phyloP scores from a whole-genome alignment of 768 basidiomycete genomes.

The Lactifluus hygrophoroides region DNA sequence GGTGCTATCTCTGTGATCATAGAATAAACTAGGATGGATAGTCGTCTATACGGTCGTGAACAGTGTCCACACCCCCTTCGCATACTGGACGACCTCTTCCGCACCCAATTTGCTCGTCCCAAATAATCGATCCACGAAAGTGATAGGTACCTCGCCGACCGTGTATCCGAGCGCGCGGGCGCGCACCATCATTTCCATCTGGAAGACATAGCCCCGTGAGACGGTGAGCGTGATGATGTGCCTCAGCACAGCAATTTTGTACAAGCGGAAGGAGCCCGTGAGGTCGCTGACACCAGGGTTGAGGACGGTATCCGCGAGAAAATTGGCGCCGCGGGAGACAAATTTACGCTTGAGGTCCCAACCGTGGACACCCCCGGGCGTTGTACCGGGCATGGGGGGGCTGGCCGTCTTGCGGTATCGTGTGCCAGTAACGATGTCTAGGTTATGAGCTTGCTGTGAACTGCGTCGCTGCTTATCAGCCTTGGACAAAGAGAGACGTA shows the following conservation, averaged over 20 bases:
- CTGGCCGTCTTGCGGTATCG: constrained; percentile 64
- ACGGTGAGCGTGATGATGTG: constrained; percentile 79
- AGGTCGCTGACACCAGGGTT: constrained; percentile 83
- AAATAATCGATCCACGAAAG: constrained; percentile 89
- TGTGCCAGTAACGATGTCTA: constrained; percentile 91
- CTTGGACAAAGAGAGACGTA: background rate
- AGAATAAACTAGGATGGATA: constrained; percentile 3
- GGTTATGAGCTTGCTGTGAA: constrained; percentile 74
- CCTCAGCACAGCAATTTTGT: constrained; percentile 64
- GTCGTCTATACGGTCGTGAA: constrained; percentile 49
- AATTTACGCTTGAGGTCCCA: constrained; percentile 90
- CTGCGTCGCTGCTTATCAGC: constrained; percentile 30
- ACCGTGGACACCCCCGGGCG: constrained; percentile 81
- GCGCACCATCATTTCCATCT: constrained; percentile 98
- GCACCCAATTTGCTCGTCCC: constrained; percentile 90
- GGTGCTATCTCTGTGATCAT: background rate
- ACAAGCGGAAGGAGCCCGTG: constrained; percentile 84
- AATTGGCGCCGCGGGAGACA: constrained; percentile 84
- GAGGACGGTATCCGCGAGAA: constrained; percentile 77
- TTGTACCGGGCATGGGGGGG: constrained; percentile 47
- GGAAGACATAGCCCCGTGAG: constrained; percentile 91
- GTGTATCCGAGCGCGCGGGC: constrained; percentile 76
- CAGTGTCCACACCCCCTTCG: constrained; percentile 74
- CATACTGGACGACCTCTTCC: constrained; percentile 80
- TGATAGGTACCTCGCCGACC: constrained; percentile 88